Conservation (phyloP, 2,329 filamentous ascomycete species). For the Claviceps capensis region DNA sequence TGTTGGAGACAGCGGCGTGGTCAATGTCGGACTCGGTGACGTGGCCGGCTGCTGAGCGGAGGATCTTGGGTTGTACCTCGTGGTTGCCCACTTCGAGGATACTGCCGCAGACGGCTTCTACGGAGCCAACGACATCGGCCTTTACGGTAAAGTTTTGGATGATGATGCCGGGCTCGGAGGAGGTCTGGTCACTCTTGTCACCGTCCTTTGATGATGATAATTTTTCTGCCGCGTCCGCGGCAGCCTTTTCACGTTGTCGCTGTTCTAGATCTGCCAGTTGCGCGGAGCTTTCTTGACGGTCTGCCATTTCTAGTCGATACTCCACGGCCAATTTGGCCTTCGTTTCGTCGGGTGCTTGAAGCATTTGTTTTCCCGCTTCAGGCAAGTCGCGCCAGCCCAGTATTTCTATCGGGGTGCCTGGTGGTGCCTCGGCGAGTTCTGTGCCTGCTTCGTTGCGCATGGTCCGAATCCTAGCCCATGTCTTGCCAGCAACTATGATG, state of each 20-base stretch:
- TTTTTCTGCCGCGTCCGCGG: slow-evolving; percentile 23
- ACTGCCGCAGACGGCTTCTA: slow-evolving; percentile 73
- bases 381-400: slow-evolving; percentile 85
- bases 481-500: slow-evolving; percentile 73
- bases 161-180: slow-evolving; percentile 27
- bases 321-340: slow-evolving; percentile 66
- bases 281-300: slow-evolving; percentile 60
- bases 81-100: slow-evolving; percentile 70
- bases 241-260: slow-evolving; percentile 42
- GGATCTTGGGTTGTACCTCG: slow-evolving; percentile 64
- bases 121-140: slow-evolving; percentile 85
- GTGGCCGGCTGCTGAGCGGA: slow-evolving; percentile 64
- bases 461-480: slow-evolving; percentile 75
- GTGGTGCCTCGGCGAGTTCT: slow-evolving; percentile 58
- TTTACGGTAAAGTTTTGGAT: slow-evolving; percentile 76
- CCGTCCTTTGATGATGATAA: slow-evolving; percentile 5
- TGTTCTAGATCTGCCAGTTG: slow-evolving; percentile 65
- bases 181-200: slow-evolving; percentile 24
- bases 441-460: slow-evolving; percentile 75
- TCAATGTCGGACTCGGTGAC: slow-evolving; percentile 81
- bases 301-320: slow-evolving; percentile 58
- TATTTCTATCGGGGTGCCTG: slow-evolving; percentile 82
- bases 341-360: slow-evolving; percentile 69
- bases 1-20: slow-evolving; percentile 64
- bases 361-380: slow-evolving; percentile 70